phyloP scores from a whole-genome alignment of 2,329 filamentous ascomycete species.

The Pseudogymnoascus pannorum region DNA sequence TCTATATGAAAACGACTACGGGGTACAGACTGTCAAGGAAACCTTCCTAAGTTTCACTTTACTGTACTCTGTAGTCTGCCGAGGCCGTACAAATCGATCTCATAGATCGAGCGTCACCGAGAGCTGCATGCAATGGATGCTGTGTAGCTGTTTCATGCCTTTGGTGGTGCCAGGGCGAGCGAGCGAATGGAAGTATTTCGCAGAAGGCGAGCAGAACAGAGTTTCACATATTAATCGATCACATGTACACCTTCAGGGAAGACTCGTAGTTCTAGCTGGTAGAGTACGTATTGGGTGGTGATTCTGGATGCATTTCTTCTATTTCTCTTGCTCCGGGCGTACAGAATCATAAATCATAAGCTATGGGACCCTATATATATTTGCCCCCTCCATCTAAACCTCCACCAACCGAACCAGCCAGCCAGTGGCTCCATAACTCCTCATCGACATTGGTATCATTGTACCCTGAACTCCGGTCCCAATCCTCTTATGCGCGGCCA shows the following conservation, averaged over 20 bases:
- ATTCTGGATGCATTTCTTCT: background rate
- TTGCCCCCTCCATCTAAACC: background rate
- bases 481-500: background rate
- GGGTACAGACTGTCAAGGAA: background rate
- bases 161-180: no score
- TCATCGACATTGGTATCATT: constrained; percentile 3
- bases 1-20: background rate
- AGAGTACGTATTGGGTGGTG: background rate
- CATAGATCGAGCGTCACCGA: background rate
- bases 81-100: background rate
- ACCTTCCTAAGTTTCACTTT: no score
- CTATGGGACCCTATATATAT: background rate
- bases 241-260: background rate
- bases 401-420: background rate
- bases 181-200: background rate
- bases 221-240: background rate
- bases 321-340: background rate
- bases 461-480: background rate
- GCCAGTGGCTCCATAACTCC: background rate
- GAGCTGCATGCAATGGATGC: background rate
- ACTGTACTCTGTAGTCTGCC: background rate
- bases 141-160: no score
- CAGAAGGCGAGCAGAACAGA: background rate
- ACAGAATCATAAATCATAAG: constrained; percentile 3
- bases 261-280: no score